Base-by-base conservation (phyloP, 768 basidiomycete species). In the Termitomyces sp. region DNA sequence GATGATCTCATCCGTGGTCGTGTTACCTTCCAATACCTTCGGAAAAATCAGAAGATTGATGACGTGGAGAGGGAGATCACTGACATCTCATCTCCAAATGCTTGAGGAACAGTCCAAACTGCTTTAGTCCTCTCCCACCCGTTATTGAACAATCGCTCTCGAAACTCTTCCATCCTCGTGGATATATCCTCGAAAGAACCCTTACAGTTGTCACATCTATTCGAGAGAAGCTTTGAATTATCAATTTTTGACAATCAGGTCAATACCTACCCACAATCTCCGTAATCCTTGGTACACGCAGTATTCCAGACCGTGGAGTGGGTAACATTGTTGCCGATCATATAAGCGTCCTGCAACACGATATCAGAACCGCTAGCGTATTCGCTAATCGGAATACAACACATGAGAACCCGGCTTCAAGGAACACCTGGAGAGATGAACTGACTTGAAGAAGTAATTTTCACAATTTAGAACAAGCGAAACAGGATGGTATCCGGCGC, bases 61-160 rank as follows among this genome's bases (percentile, higher is more conserved):
- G 20, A 10, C 46, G 11, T 13, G 33, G 24, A 22, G 50, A 32
- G 14, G 40, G 38, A 32, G 3, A 33, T 20, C 10, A 71, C 74
- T 61, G 71, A 88, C 71, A 80, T 81, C 40, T 71, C 70, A 56
- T 78, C 79, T 28, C 88, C 87, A 65, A 92, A 92, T 0, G 79
- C 89, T 69, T 92, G 90, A 0, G 89, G 87, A 1, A 92, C 90
- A 2, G 85, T 83, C 91, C 90, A 92, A 0, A 90, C 77, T 1
- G 86, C 80, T 66, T 88, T 85, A 5, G 78, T 81, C 11, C 81
- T 73, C 61, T 85, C 84, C 84, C 87, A 87, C 2, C 86, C 87
- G 60, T 86, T 79, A 49, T 80, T 74, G 59, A 82, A 79, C 16
- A 86, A 63, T 22, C 88, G 76, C 50, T 83, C 72, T 49, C 71